These are phyloP conservation scores for Rhynchosporium secalis DNA, from an alignment of 2,329 filamentous ascomycete genomes.

Conservation along the genomic window DNA sequence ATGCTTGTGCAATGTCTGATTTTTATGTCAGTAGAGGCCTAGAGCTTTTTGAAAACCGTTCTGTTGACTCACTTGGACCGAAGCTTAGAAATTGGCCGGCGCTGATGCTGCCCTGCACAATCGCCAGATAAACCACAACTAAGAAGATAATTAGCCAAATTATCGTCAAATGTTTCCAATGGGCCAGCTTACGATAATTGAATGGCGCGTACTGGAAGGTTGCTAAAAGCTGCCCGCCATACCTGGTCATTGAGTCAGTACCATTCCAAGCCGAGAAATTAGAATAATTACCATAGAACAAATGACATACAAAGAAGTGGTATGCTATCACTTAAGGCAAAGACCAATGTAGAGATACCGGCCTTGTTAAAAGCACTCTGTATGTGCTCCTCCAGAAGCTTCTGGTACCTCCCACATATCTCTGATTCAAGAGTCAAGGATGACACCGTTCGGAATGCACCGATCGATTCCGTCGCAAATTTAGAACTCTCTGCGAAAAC, in stretches of 20 bases:
- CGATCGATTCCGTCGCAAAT: conserved; percentile 63
- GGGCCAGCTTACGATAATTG: conserved; percentile 25
- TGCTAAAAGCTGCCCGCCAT: conserved; percentile 46
- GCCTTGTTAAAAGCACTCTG: conserved; percentile 49
- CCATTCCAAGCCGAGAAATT: too few species aligned
- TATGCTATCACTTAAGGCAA: conserved; percentile 56
- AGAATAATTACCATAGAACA: conserved; percentile 45
- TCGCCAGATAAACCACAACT: conserved; percentile 55
- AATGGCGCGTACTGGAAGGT: conserved; percentile 37
- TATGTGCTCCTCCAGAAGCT: conserved; percentile 50
- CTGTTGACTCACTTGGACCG: conserved; percentile 42
- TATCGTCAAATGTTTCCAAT: conserved; percentile 39
- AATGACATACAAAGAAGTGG: conserved; percentile 59
- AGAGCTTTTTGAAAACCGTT: neutral
- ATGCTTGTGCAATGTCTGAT: conserved; percentile 55
- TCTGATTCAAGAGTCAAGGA: conserved; percentile 58
- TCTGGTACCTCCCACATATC: conserved; percentile 52
- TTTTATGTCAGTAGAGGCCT: conserved; percentile 2
- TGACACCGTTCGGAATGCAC: conserved; percentile 41
- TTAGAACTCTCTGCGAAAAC: conserved; percentile 62
- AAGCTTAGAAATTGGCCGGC: conserved; percentile 56
- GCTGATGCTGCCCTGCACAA: conserved; percentile 53
- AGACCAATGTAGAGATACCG: conserved; percentile 50
- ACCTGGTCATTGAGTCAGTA: conserved; percentile 41
- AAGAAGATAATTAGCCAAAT: conserved; percentile 43